Base-by-base conservation (phyloP, 2,329 filamentous ascomycete species). In the Xylariaceae sp. region DNA sequence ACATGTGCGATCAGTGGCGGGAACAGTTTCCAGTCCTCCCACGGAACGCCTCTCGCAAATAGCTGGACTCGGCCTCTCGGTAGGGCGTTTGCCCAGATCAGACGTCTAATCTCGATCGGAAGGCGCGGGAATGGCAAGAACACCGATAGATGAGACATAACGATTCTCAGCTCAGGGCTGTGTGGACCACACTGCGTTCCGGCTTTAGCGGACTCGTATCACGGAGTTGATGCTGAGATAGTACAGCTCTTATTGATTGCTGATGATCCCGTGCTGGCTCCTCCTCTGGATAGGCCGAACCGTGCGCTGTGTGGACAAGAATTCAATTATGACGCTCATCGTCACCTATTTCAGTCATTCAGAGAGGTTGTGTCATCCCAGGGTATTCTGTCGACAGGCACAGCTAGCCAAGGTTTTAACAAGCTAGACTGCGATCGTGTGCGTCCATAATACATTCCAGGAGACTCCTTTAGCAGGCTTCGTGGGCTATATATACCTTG, bases 31-130 rank as follows among this genome's bases (percentile, higher is more conserved):
- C 65, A 67, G 42, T 60, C 61, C 52, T 65, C 62, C 65, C 65
- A 67, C 32, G 65, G 64, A 2, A 67, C 64, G 42, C 58, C 60
- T 40, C 51, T 59, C 13, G 65, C 65, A 40, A 67, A 67, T 21
- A 67, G 62, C 41, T 67, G 65, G 30, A 67, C 60, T 30, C 65
- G 61, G 8, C 65, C 65, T 35, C 58, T 53, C 20, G 65, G 64
- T 6, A 67, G 54, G 20, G 64, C 62, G 8, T 60, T 32, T 20
- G 51, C 46, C 65, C 65, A 67, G 35, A 67, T 62, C 24, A 65
- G 36, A 13, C 63, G 65, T 43, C 65, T 56, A 44, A 67, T 66
- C 57, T 67, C 65, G 23, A 61, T 49, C 4, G 65, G 65, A 35
- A 67, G 58, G 49, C 62, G 64, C 29, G 62, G 42, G 26, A 67